Percentiles rank a stretch among this genome's conserved stretches.
phyloP scores from a whole-genome alignment of 768 basidiomycete genomes.

The Tylopilus sp. region DNA sequence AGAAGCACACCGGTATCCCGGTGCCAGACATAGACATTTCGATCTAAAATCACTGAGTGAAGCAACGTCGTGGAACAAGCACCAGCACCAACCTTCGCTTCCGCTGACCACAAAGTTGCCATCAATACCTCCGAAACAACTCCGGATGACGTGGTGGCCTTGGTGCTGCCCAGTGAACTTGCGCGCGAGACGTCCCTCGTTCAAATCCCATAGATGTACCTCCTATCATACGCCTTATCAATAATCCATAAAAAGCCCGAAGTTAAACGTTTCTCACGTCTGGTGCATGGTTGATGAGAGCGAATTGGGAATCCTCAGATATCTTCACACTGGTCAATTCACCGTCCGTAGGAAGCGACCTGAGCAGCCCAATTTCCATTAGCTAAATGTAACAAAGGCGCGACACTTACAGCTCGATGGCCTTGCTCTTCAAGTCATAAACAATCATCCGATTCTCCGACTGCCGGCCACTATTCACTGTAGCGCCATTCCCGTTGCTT shows the following conservation, averaged over 20 bases:
- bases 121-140: constrained; percentile 89
- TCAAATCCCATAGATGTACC: constrained; percentile 83
- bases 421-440: constrained; percentile 69
- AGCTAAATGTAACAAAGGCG: constrained; percentile 6
- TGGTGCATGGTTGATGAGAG: constrained; percentile 83
- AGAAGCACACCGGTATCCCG: constrained; percentile 77
- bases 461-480: constrained; percentile 34
- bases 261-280: constrained; percentile 53
- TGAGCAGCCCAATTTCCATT: constrained; percentile 26
- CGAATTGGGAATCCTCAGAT: constrained; percentile 81
- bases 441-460: constrained; percentile 67
- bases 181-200: constrained; percentile 62
- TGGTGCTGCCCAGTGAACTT: constrained; percentile 88
- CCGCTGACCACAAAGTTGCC: constrained; percentile 90
- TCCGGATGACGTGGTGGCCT: constrained; percentile 80
- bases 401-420: constrained; percentile 60
- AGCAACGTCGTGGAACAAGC: not conserved
- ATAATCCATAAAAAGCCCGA: not conserved
- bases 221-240: constrained; percentile 51
- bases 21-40: constrained; percentile 95
- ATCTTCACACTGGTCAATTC: constrained; percentile 88
- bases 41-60: constrained; percentile 52
- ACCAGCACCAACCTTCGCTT: constrained; percentile 73
- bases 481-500: constrained; percentile 32
- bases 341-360: constrained; percentile 64